Conservation (phyloP, 2,329 filamentous ascomycete species). For the Bretziella fagacearum region DNA sequence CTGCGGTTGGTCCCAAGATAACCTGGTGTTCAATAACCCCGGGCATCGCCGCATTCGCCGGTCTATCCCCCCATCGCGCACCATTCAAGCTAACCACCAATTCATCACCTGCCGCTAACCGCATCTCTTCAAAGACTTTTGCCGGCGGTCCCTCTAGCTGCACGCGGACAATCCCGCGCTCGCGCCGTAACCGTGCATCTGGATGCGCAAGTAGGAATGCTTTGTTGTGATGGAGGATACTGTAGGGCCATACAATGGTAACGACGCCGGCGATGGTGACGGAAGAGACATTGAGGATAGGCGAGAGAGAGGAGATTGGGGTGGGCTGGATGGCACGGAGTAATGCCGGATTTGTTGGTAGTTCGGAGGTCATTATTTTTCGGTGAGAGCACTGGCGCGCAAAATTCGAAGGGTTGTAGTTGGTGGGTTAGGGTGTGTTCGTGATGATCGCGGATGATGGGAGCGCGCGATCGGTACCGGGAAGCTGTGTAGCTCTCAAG, state of each 20-base stretch:
- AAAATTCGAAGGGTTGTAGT: too few species aligned
- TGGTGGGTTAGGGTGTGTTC: too few species aligned
- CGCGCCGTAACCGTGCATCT: constrained; percentile 62
- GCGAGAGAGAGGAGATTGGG: constrained; percentile 38
- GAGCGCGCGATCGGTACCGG: too few species aligned
- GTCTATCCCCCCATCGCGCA: constrained; percentile 44
- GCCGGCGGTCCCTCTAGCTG: constrained; percentile 57
- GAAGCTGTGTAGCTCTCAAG: too few species aligned
- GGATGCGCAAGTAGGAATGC: constrained; percentile 71
- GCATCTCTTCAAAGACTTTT: constrained; percentile 46
- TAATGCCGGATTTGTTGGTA: constrained; percentile 13
- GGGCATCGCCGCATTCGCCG: constrained; percentile 29
- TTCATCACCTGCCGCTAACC: constrained; percentile 62
- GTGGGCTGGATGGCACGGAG: constrained; percentile 23
- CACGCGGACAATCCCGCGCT: constrained; percentile 65
- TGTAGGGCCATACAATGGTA: constrained; percentile 85
- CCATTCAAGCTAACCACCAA: constrained; percentile 53
- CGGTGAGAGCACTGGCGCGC: background rate
- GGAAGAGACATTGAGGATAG: constrained; percentile 27
- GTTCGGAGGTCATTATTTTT: constrained; percentile 4
- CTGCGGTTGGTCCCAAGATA: constrained; percentile 33
- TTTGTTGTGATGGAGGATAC: constrained; percentile 53
- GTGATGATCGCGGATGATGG: too few species aligned
- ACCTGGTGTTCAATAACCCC: constrained; percentile 43
- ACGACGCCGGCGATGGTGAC: constrained; percentile 50